Conservation (phyloP, 495 filamentous ascomycete species). For the Penicillium canariense region DNA sequence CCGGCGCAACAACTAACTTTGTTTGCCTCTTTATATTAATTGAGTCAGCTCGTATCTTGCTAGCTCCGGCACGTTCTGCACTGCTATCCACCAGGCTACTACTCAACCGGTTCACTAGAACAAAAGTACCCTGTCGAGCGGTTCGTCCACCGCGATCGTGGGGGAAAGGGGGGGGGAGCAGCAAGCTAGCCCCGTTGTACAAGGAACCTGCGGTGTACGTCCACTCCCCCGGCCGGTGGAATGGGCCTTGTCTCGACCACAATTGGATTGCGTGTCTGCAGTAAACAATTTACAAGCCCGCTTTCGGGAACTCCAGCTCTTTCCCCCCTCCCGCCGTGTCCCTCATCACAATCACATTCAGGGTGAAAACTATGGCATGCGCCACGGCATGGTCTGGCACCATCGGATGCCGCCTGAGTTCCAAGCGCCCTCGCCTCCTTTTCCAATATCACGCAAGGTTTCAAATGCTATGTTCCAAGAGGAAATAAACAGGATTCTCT, state of each 20-base stretch:
- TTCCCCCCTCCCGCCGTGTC: not conserved
- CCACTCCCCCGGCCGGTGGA: not conserved
- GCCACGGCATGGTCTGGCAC: not conserved
- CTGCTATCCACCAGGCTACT: too few relatives aligned
- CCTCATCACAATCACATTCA: not conserved
- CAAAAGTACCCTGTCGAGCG: not conserved
- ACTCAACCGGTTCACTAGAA: not conserved
- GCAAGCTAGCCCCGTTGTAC: not conserved
- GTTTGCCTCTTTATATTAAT: too few relatives aligned
- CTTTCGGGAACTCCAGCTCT: not conserved
- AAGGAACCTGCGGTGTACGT: constrained; percentile 5
- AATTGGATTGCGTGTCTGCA: constrained; percentile 3
- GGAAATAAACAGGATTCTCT: too few relatives aligned
- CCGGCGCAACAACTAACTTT: too few relatives aligned
- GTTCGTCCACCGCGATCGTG: not conserved
- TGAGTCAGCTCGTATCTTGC: too few relatives aligned
- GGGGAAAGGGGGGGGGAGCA: not conserved
- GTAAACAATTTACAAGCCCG: not conserved
- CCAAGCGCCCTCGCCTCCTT: too few relatives aligned
- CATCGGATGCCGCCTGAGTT: too few relatives aligned
- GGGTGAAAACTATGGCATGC: not conserved
- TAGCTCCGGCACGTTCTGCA: too few relatives aligned
- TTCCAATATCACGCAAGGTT: too few relatives aligned
- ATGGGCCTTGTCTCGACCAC: constrained; percentile 9
- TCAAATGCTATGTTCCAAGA: too few relatives aligned